phyloP scores from a whole-genome alignment of 164 flowering plant species.

The Litsea cubeba region DNA sequence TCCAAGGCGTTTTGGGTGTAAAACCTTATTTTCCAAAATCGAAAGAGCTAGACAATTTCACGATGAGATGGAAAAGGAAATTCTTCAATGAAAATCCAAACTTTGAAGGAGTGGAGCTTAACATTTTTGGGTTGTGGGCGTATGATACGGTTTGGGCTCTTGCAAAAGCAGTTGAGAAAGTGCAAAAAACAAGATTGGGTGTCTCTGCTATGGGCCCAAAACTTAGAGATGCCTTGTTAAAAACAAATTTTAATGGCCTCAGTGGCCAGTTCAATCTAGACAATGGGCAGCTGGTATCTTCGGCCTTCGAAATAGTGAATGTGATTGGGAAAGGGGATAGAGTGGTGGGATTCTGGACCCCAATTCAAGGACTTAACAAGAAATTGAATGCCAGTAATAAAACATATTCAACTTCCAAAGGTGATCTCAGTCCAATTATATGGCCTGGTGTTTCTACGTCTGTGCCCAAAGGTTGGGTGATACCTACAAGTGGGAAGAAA shows the following conservation, averaged over 20 bases:
- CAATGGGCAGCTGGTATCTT: slow-evolving; percentile 19
- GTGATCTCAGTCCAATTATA: neutral
- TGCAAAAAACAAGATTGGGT: neutral
- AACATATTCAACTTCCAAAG: slow-evolving; percentile 1
- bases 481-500: slow-evolving; percentile 1
- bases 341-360: slow-evolving; percentile 28
- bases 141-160: slow-evolving; percentile 18
- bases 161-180: slow-evolving; percentile 12
- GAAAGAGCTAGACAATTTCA: slow-evolving; percentile 18
- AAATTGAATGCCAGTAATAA: neutral
- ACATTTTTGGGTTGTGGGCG: slow-evolving; percentile 19
- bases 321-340: slow-evolving; percentile 20
- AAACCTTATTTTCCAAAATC: slow-evolving; percentile 25
- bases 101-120: neutral
- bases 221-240: slow-evolving; percentile 13
- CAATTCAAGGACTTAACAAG: slow-evolving; percentile 11
- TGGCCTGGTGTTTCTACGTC: slow-evolving; percentile 13
- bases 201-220: slow-evolving; percentile 8
- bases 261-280: slow-evolving; percentile 21
- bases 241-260: slow-evolving; percentile 23
- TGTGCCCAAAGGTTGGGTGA: slow-evolving; percentile 17
- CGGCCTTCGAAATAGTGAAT: slow-evolving; percentile 25
- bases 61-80: slow-evolving; percentile 23
- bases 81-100: slow-evolving; percentile 18
- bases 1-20: slow-evolving; percentile 46